These are phyloP conservation scores for Lunasporangiospora selenospora DNA, from an alignment of 192 early-diverging fungal genomes.

Conservation along the genomic window DNA sequence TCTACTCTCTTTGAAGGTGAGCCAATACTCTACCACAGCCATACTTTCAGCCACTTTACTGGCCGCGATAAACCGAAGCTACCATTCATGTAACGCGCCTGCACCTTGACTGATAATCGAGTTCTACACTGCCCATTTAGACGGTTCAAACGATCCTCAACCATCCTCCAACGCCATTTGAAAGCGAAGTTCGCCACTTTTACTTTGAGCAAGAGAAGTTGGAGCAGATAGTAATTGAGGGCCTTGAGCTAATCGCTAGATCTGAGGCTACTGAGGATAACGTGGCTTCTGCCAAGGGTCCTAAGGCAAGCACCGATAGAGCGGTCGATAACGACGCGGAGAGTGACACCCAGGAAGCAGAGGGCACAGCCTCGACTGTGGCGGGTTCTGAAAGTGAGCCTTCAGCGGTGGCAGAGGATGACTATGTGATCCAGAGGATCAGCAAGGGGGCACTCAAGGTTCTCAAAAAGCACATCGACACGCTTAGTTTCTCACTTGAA, in stretches of 20 bases:
- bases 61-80: too few species aligned
- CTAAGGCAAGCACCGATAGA: too few species aligned
- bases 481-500: conserved; percentile 27
- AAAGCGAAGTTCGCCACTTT: conserved; percentile 32
- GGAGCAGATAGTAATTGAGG: conserved; percentile 45
- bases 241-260: conserved; percentile 29
- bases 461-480: conserved; percentile 44
- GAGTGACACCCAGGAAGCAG: neutral
- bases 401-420: too few species aligned
- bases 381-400: too few species aligned
- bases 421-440: conserved; percentile 7
- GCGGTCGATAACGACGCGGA: too few species aligned
- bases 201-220: conserved; percentile 28
- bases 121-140: too few species aligned
- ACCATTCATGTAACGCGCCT: too few species aligned
- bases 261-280: conserved; percentile 22
- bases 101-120: too few species aligned
- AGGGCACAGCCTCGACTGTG: too few species aligned
- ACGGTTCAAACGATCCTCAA: conserved; percentile 40
- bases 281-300: too few species aligned
- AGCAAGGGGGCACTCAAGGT: conserved; percentile 48
- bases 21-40: too few species aligned
- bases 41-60: too few species aligned
- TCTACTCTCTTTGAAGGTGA: conserved; percentile 51
- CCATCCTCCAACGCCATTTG: conserved; percentile 36